Conservation (phyloP, 2,329 filamentous ascomycete genomes). For the Ceratocystis alfenasii region DNA sequence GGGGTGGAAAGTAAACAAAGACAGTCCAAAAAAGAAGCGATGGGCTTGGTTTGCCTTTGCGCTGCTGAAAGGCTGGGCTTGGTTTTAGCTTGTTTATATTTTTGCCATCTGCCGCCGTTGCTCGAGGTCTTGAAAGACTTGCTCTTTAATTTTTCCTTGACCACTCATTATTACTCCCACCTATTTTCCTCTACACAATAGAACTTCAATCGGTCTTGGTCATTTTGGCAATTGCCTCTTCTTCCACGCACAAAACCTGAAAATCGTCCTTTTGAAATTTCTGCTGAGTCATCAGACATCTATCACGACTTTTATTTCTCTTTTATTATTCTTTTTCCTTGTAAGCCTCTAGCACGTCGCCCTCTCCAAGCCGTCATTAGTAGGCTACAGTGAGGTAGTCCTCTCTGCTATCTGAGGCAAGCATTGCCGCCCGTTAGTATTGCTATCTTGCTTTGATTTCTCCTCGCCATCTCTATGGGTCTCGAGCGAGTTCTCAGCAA, state of each 20-base stretch:
- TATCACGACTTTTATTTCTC: not conserved
- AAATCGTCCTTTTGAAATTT: not conserved
- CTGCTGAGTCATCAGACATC: not conserved
- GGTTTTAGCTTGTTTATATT: conserved; percentile 1
- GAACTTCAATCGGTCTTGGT: too few relatives aligned
- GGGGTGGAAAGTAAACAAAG: conserved; percentile 10
- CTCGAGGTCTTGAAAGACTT: not conserved
- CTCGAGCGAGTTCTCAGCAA: conserved; percentile 20
- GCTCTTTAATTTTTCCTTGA: not conserved
- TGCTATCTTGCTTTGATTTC: not conserved
- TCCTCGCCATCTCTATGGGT: conserved; percentile 11
- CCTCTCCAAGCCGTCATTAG: not conserved
- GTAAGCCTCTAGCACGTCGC: not conserved
- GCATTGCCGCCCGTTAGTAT: too few relatives aligned
- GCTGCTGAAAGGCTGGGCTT: not conserved
- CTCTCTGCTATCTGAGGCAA: too few relatives aligned
- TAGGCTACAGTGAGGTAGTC: not conserved
- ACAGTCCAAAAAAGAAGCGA: conserved; percentile 6
- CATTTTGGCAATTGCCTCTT: not conserved
- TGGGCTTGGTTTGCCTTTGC: not conserved
- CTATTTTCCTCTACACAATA: not conserved
- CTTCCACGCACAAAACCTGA: not conserved
- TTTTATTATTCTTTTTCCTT: not conserved
- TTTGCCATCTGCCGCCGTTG: not conserved
- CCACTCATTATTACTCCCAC: too few relatives aligned